Evolutionary conservation across 371 early-diverging fungal genomes (phyloP).

Genomic region (Mortierella sp.): DNA sequence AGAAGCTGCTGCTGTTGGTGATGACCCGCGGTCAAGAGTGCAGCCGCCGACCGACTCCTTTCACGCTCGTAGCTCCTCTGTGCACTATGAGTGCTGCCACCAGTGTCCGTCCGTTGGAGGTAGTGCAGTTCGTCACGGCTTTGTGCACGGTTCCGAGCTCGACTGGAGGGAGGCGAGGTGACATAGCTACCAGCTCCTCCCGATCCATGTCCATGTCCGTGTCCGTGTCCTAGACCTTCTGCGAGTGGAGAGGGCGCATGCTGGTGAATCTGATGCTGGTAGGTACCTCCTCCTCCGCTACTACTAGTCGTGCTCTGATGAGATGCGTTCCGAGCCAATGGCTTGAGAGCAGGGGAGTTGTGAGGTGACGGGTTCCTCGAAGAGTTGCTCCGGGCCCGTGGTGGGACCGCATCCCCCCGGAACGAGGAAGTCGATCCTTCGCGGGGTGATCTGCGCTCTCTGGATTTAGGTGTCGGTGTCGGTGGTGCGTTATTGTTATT

Average conservation of each 20-base stretch:
- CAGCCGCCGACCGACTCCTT: conserved; percentile 22
- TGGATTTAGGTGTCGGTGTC: conserved; percentile 29
- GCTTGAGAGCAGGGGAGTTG: conserved; percentile 27
- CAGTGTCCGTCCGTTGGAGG: conserved; percentile 8
- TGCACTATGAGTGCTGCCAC: conserved; percentile 5
- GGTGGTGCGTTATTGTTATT: conserved; percentile 17
- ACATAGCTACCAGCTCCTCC: not conserved
- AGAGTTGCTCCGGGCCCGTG: conserved; percentile 36
- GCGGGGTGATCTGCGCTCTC: conserved; percentile 19
- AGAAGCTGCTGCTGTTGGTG: not conserved
- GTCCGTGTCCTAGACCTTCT: conserved; percentile 6
- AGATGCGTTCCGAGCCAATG: conserved; percentile 12
- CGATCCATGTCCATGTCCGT: not conserved
- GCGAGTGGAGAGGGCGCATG: conserved; percentile 42
- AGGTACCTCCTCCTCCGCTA: not conserved
- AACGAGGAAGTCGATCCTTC: conserved; percentile 33
- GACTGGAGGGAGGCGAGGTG: conserved; percentile 28
- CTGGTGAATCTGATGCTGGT: conserved; percentile 16
- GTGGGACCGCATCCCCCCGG: conserved; percentile 27
- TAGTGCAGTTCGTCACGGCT: conserved; percentile 37
- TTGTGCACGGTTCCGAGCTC: conserved; percentile 39
- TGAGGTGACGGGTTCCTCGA: conserved; percentile 32
- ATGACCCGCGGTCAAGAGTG: not conserved
- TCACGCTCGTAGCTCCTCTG: conserved; percentile 20
- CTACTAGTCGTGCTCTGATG: conserved; percentile 12